Conservation (phyloP, 108 stramenopile species). For the Asterionellopsis glacialis region DNA sequence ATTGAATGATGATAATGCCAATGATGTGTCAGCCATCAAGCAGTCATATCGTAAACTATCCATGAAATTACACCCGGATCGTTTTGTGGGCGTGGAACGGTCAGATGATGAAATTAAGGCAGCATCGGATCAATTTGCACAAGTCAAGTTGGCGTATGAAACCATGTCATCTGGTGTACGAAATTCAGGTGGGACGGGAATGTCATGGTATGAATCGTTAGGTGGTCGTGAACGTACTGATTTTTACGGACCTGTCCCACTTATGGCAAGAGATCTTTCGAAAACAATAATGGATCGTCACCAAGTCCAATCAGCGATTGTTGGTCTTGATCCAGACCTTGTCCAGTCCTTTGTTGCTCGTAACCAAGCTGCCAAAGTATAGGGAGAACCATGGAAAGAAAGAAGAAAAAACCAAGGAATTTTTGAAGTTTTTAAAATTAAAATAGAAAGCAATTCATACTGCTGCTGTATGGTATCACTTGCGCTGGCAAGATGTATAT, state of each 20-base stretch:
- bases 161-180: slow-evolving; percentile 46
- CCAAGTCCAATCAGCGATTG: slow-evolving; percentile 44
- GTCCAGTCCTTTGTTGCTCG: slow-evolving; percentile 73
- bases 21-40: slow-evolving; percentile 46
- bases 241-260: slow-evolving; percentile 51
- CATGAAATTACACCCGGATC: slow-evolving; percentile 70
- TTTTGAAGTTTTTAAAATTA: too few relatives aligned
- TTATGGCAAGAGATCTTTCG: slow-evolving; percentile 51
- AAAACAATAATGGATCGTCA: slow-evolving; percentile 17
- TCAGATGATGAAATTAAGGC: slow-evolving; percentile 42
- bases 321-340: slow-evolving; percentile 53
- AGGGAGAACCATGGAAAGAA: too few relatives aligned
- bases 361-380: slow-evolving; percentile 14
- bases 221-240: slow-evolving; percentile 68
- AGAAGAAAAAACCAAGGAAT: too few relatives aligned
- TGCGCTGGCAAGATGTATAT: slow-evolving; percentile 4
- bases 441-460: too few relatives aligned
- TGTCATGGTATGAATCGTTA: slow-evolving; percentile 80
- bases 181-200: slow-evolving; percentile 5
- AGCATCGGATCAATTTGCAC: slow-evolving; percentile 37
- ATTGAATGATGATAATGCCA: slow-evolving; percentile 22
- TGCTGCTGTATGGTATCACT: not conserved
- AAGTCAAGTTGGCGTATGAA: slow-evolving; percentile 70
- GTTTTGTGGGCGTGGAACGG: slow-evolving; percentile 36
- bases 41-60: slow-evolving; percentile 58